Conservation (phyloP, 1,284 basidiomycete species). For the Mycena sp. region DNA sequence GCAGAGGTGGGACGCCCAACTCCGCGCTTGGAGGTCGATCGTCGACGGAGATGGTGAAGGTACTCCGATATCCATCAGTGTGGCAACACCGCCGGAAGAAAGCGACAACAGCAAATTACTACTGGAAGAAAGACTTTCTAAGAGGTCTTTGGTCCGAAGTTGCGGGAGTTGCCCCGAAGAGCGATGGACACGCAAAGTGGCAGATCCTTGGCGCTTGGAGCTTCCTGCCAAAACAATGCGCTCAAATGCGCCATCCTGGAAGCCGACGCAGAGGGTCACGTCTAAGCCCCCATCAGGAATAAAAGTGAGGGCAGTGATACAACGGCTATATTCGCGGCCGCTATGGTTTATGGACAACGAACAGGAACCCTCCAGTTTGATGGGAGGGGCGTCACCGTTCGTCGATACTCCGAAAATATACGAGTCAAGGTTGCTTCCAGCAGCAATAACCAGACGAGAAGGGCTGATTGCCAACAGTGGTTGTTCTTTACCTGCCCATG, state of each 20-base stretch:
- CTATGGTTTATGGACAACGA: slow-evolving; percentile 47
- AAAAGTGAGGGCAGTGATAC: slow-evolving; percentile 61
- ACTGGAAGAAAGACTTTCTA: slow-evolving; percentile 64
- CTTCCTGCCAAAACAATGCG: slow-evolving; percentile 47
- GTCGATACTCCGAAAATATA: slow-evolving; percentile 56
- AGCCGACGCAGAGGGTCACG: slow-evolving; percentile 65
- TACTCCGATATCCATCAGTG: slow-evolving; percentile 43
- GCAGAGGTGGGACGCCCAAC: slow-evolving; percentile 70
- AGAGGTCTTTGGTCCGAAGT: slow-evolving; percentile 46
- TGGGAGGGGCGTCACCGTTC: slow-evolving; percentile 48
- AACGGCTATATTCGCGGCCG: slow-evolving; percentile 50
- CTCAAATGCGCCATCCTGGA: slow-evolving; percentile 68
- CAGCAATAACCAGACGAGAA: slow-evolving; percentile 69
- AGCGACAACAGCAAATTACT: slow-evolving; percentile 60
- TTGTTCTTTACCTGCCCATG: slow-evolving; percentile 68
- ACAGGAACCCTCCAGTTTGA: slow-evolving; percentile 61
- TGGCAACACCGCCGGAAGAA: slow-evolving; percentile 62
- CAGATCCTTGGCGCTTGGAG: slow-evolving; percentile 30
- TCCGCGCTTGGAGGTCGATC: slow-evolving; percentile 57
- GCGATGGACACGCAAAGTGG: slow-evolving; percentile 20
- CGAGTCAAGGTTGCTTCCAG: slow-evolving; percentile 65
- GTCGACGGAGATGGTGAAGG: slow-evolving; percentile 32
- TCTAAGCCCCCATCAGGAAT: slow-evolving; percentile 59
- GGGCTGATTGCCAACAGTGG: slow-evolving; percentile 67
- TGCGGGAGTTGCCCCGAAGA: slow-evolving; percentile 41